Evolutionary conservation across 148 eudicot genomes (phyloP), one percentile per base, ranked within the genome.

Genomic region (Heliamphora exappendiculata): DNA sequence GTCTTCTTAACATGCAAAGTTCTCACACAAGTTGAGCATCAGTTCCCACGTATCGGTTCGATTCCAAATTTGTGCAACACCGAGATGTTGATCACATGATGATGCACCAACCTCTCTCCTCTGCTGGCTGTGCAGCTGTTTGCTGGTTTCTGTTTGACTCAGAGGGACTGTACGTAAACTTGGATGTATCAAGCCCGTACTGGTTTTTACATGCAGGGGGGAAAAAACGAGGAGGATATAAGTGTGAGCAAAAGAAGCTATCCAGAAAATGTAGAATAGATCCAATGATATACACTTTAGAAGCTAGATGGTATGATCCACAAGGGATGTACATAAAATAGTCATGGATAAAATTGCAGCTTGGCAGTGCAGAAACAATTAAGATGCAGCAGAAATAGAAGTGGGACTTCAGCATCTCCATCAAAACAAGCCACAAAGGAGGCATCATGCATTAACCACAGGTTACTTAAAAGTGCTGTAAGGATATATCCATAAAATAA

Each of bases 121-220:
- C 90, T 29, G 85, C 53, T 73, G 87, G 88, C 80, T 86, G 96
- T 47, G 86, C 77, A 53, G 87, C 81, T 67, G 87, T 80, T 80
- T 88, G 96, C 80, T 80, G 97, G 77, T 79, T 37, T 77, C 96
- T 85, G 84, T 78, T 84, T 67, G 89, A 72, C 51, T 91, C 96
- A 3, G 87, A 85, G 2, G 98, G 98, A 78, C 91, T 89, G 86
- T 95, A 95, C 29, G 99, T 91, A 81, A 95, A 95, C 84, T 91
- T 96, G 5, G 97, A 82, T 4, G 99, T 95, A 79, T 95, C 91
- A 67, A 95, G 97, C 74, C 97, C 97, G 68, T 95, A 95, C 99
- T 95, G 85, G 74, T 64, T 70, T 42, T 44, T 16, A 58, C 80
- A 78, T 31, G 26, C 67, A 54, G 24, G n/a, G 51, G 59, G 55